These are phyloP conservation scores for Pelargonium citronellum DNA, from an alignment of 441 rosid species.

Conservation along the genomic window DNA sequence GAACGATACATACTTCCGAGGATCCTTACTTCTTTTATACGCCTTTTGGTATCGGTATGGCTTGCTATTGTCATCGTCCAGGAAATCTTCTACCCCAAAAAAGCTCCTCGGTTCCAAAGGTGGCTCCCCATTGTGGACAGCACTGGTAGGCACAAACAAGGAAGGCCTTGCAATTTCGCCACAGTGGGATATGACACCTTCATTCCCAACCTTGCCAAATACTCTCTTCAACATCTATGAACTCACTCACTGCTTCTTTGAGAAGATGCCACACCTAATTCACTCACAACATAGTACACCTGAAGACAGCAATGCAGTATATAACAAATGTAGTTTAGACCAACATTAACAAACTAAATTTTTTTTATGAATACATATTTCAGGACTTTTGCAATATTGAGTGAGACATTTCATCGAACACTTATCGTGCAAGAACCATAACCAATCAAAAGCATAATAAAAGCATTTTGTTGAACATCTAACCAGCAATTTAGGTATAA, in stretches of 20 bases:
- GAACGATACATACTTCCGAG: constrained; percentile 68
- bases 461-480: neutral
- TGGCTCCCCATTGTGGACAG: constrained; percentile 56
- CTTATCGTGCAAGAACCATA: neutral
- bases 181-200: constrained; percentile 24
- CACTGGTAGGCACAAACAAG: constrained; percentile 28
- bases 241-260: neutral
- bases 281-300: constrained; percentile 9
- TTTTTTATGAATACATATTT: neutral
- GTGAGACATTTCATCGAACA: constrained; percentile 8
- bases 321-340: neutral
- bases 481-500: neutral
- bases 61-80: constrained; percentile 76
- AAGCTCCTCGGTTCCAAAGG: constrained; percentile 68
- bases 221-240: constrained; percentile 49
- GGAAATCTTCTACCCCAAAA: constrained; percentile 87
- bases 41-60: constrained; percentile 79
- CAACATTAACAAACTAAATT: neutral
- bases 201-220: constrained; percentile 31
- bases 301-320: constrained; percentile 3
- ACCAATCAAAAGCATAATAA: neutral
- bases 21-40: constrained; percentile 59
- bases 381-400: neutral
- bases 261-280: neutral
- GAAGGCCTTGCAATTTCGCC: constrained; percentile 36